Conservation (phyloP, 2,329 filamentous ascomycete genomes). For the Chaetoscypha palmicola region DNA sequence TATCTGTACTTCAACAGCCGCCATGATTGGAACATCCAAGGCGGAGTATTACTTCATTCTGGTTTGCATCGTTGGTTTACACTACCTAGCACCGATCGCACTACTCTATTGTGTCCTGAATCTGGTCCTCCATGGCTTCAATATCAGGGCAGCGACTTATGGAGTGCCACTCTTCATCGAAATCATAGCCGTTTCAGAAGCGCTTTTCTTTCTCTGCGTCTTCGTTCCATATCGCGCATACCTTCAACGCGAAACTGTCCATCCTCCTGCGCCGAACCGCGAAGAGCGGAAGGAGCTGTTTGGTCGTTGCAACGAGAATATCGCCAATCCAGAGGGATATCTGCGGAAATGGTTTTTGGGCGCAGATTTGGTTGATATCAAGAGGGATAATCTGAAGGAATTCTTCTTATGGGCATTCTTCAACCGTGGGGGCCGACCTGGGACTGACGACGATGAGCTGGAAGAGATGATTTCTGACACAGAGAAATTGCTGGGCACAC, state of each 20-base stretch:
- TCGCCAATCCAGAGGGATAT: constrained; percentile 46
- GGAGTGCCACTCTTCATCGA: constrained; percentile 30
- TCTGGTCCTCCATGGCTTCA: constrained; percentile 27
- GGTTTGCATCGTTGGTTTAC: constrained; percentile 40
- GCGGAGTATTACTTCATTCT: constrained; percentile 37
- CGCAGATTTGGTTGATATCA: constrained; percentile 44
- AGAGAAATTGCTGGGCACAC: constrained; percentile 44
- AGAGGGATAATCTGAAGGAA: constrained; percentile 52
- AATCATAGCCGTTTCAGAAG: constrained; percentile 42
- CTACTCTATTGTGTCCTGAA: constrained; percentile 38
- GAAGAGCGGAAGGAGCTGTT: constrained; percentile 45
- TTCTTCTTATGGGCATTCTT: constrained; percentile 56
- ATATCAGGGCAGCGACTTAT: constrained; percentile 23
- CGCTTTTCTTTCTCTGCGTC: constrained; percentile 45
- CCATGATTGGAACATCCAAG: constrained; percentile 31
- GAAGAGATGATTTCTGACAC: constrained; percentile 46
- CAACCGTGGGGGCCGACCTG: constrained; percentile 37
- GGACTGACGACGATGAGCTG: constrained; percentile 45
- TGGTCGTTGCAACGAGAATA: constrained; percentile 42
- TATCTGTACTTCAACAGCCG: constrained; percentile 4
- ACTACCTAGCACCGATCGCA: constrained; percentile 42
- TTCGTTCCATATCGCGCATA: constrained; percentile 45
- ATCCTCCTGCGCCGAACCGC: constrained; percentile 39
- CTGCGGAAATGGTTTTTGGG: constrained; percentile 52
- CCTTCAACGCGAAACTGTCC: constrained; percentile 44